Evolutionary conservation across 805 yeast species (phyloP).

Genomic region (Priceomyces melissophilus): DNA sequence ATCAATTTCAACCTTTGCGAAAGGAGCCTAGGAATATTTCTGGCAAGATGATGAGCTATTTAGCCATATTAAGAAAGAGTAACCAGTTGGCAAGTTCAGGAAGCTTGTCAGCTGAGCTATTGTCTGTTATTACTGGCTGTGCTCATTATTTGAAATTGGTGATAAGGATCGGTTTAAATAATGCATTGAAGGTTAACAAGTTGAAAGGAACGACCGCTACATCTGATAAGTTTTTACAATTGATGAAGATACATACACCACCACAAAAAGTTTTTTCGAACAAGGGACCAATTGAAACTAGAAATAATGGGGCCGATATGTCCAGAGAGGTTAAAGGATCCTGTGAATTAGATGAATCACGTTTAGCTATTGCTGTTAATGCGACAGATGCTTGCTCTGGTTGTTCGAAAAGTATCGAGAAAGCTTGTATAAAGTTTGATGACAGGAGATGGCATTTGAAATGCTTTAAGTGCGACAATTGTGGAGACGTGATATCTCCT

Average conservation of each 20-base stretch:
- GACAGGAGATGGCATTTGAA: slow-evolving; percentile 77
- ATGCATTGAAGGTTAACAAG: slow-evolving; percentile 68
- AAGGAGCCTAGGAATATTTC: slow-evolving; percentile 83
- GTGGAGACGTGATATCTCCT: slow-evolving; percentile 37
- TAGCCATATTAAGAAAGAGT: slow-evolving; percentile 74
- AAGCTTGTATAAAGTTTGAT: slow-evolving; percentile 61
- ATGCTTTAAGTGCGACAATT: slow-evolving; percentile 67
- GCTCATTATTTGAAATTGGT: slow-evolving; percentile 90
- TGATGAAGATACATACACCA: slow-evolving; percentile 11
- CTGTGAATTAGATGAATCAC: slow-evolving; percentile 20
- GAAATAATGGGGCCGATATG: slow-evolving; percentile 7
- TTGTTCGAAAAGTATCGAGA: slow-evolving; percentile 80
- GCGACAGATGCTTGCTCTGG: slow-evolving; percentile 73
- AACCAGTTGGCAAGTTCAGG: slow-evolving; percentile 34
- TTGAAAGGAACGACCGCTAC: slow-evolving; percentile 55
- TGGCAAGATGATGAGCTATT: slow-evolving; percentile 84
- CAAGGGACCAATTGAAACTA: slow-evolving; percentile 2
- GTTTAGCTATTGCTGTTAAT: slow-evolving; percentile 48
- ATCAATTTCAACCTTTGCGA: slow-evolving; percentile 36
- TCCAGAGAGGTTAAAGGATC: slow-evolving; percentile 1
- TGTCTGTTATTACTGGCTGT: slow-evolving; percentile 81
- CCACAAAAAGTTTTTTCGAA: background rate
- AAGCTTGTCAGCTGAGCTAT: slow-evolving; percentile 58
- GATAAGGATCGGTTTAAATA: slow-evolving; percentile 74
- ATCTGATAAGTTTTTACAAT: slow-evolving; percentile 56